Conservation (phyloP, 1,284 basidiomycete genomes). For the Anthracocystis walkeri region DNA sequence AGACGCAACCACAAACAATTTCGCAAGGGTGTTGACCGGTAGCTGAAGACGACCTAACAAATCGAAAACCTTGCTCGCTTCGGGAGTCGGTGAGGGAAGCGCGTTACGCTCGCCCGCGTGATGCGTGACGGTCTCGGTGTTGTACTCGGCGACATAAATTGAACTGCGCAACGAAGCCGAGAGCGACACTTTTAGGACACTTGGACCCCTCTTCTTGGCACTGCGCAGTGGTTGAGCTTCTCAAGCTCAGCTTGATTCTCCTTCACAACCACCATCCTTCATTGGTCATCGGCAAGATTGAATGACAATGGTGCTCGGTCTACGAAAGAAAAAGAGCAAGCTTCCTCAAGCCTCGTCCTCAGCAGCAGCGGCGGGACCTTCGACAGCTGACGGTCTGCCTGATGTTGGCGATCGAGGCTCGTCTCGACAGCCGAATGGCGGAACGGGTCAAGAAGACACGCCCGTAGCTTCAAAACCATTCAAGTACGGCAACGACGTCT, state of each 20-base stretch:
- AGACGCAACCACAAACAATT: background rate
- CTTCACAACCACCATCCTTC: background rate
- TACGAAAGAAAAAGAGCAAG: constrained; percentile 43
- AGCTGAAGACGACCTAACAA: constrained; percentile 5
- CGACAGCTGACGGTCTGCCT: constrained; percentile 1
- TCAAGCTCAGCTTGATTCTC: too few species aligned
- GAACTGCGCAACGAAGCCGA: background rate
- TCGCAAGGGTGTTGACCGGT: too few species aligned
- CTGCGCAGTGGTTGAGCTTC: background rate
- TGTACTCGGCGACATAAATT: constrained; percentile 9
- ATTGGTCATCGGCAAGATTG: background rate
- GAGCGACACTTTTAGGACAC: background rate
- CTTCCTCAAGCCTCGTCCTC: constrained; percentile 12
- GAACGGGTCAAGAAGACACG: background rate
- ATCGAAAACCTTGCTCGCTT: background rate
- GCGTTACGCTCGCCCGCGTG: too few species aligned
- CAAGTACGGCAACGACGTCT: constrained; percentile 42
- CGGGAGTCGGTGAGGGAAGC: background rate
- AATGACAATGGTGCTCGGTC: constrained; percentile 33
- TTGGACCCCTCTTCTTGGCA: constrained; percentile 15
- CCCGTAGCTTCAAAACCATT: constrained; percentile 5
- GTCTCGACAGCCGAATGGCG: constrained; percentile 13
- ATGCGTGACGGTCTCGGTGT: constrained; percentile 8
- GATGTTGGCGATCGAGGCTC: constrained; percentile 11
- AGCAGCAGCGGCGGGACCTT: constrained; percentile 4